These are phyloP conservation scores for Tritrichomonas musculus DNA, from an alignment of 208 protist genomes.

Conservation along the genomic window DNA sequence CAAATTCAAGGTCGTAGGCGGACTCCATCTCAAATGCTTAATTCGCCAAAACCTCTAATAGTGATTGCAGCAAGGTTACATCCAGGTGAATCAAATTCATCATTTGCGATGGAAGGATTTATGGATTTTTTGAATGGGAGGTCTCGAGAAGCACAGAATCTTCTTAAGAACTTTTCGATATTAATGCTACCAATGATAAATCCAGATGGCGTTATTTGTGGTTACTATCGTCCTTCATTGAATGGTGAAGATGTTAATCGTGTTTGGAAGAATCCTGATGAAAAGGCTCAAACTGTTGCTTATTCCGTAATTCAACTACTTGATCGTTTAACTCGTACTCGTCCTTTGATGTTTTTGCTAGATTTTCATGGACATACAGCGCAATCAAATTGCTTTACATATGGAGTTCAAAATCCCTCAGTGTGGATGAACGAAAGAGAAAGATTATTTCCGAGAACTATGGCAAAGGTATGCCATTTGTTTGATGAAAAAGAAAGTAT, in stretches of 20 bases:
- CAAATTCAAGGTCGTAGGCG: too few relatives aligned
- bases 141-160: not conserved
- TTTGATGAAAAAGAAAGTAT: not conserved
- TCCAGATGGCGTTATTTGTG: not conserved
- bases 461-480: not conserved
- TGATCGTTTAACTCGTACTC: not conserved
- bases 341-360: not conserved
- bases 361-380: not conserved
- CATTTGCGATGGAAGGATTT: conserved; percentile 83
- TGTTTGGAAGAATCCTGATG: not conserved
- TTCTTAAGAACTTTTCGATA: not conserved
- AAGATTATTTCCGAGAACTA: not conserved
- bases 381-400: not conserved
- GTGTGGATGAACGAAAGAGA: not conserved
- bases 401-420: not conserved
- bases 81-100: conserved; percentile 87
- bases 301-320: not conserved
- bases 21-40: not conserved
- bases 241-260: not conserved
- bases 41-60: conserved; percentile 46
- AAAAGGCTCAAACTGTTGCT: not conserved
- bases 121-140: not conserved
- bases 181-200: not conserved
- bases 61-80: conserved; percentile 83
- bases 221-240: not conserved